These are phyloP conservation scores for Botrytis aclada DNA, from an alignment of 2,329 filamentous ascomycete species.

Conservation along the genomic window DNA sequence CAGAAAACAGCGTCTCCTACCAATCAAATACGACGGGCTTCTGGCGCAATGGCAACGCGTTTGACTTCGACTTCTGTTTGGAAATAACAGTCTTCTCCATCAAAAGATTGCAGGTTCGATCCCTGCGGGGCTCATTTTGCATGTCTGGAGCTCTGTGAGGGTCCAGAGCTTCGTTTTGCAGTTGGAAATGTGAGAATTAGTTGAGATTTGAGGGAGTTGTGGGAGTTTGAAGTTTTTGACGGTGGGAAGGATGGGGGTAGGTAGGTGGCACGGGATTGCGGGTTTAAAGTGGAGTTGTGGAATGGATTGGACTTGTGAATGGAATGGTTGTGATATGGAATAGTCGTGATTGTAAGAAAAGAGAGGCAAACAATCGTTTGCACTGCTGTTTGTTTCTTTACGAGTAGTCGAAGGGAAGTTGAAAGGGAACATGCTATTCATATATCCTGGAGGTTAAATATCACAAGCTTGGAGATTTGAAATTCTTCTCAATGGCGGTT, in stretches of 20 bases:
- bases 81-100: neutral
- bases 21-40: neutral
- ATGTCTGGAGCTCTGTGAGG: neutral
- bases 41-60: constrained; percentile 16
- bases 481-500: neutral
- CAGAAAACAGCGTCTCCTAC: rapidly evolving
- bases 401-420: neutral
- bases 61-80: constrained; percentile 15
- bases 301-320: neutral
- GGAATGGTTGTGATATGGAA: neutral
- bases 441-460: neutral
- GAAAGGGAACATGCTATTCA: neutral
- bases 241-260: no score
- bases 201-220: neutral
- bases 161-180: neutral
- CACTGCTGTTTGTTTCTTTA: neutral
- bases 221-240: neutral
- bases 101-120: constrained; percentile 14
- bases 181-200: neutral
- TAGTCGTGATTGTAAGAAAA: neutral
- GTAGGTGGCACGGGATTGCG: neutral
- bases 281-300: neutral
- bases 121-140: neutral
- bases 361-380: neutral
- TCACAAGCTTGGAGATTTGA: neutral